Evolutionary conservation across 2,329 filamentous ascomycete species (phyloP), one percentile per base, ranked within the genome.

Genomic region (Xylaria hypoxylon): DNA sequence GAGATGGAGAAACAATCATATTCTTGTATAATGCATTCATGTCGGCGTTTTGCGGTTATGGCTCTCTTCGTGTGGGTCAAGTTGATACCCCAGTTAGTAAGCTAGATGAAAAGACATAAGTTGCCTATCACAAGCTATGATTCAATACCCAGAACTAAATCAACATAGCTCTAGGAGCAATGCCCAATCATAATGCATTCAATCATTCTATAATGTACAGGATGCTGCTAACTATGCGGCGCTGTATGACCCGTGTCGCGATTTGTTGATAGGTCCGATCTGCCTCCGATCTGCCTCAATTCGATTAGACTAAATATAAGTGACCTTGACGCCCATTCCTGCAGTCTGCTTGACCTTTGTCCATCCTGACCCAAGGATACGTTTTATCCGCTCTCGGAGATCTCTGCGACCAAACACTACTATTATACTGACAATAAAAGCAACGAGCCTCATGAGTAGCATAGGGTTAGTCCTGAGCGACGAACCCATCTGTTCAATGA

Each of bases 301-400:
- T 42, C 26, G 15, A 56, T 59, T 42, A 59, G 17, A 68, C 59
- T 80, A 98, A 67, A 99, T 96, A 81, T 98, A 98, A 78, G 92
- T 97, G 75, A 98, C 94, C 82, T 97, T 98, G 70, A 96, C 92
- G 2, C 95, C 96, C 95, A 98, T 98, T 1, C 94, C 94, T 4
- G 95, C 90, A 0, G 96, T 98, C 51, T 89, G 86, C 77, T 87
- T 89, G 45, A 97, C 82, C 81, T 97, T 97, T 61, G 87, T 86
- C 93, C 93, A 97, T 10, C 89, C 89, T 31, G 86, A 83, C 44
- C 86, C 87, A 48, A 96, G 76, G 42, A 94, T 82, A 62, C 89
- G 85, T 76, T 89, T 86, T 40, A 97, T 79, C 70, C 91, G 87
- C 71, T 96, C 89, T 45, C 94, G 87, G 15, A 97, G 82, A 75